Evolutionary conservation across 805 yeast genomes (phyloP).

Genomic region (Scheffersomyces lignosus): DNA sequence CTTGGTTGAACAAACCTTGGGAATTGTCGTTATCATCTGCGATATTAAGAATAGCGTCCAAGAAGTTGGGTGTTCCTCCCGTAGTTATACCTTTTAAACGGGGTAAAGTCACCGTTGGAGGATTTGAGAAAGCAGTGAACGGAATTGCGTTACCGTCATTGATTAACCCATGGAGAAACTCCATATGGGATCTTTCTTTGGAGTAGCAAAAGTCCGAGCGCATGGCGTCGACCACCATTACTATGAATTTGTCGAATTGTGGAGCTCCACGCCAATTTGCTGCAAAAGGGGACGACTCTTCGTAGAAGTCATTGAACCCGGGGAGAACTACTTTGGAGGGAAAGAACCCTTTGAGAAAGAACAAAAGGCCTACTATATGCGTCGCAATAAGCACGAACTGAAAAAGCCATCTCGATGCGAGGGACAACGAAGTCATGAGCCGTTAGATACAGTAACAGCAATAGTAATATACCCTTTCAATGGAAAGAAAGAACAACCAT

Average conservation of each 20-base stretch:
- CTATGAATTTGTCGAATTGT: slow-evolving; percentile 64
- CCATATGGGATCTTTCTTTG: slow-evolving; percentile 58
- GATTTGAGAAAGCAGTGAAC: slow-evolving; percentile 87
- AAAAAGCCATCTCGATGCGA: slow-evolving; percentile 15
- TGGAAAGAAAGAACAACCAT: background rate
- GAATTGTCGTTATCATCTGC: slow-evolving; percentile 84
- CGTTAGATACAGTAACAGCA: background rate
- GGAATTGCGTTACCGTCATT: slow-evolving; percentile 74
- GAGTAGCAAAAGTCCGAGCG: slow-evolving; percentile 84
- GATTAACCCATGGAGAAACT: slow-evolving; percentile 62
- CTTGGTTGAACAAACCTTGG: slow-evolving; percentile 68
- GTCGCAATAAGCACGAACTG: slow-evolving; percentile 8
- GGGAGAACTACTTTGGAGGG: slow-evolving; percentile 81
- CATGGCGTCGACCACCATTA: slow-evolving; percentile 92
- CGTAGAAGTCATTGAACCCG: slow-evolving; percentile 47
- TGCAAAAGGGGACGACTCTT: slow-evolving; percentile 20
- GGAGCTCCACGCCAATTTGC: slow-evolving; percentile 32
- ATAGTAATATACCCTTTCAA: background rate
- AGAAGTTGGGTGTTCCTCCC: slow-evolving; percentile 90
- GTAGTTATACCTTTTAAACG: slow-evolving; percentile 91
- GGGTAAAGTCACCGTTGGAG: slow-evolving; percentile 96
- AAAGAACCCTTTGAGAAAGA: slow-evolving; percentile 83
- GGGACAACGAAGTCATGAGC: background rate
- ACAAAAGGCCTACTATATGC: slow-evolving; percentile 47
- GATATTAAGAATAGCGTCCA: slow-evolving; percentile 91